Conservation (phyloP, 176 grass and related monocot species). For the Musa schizocarpa region DNA sequence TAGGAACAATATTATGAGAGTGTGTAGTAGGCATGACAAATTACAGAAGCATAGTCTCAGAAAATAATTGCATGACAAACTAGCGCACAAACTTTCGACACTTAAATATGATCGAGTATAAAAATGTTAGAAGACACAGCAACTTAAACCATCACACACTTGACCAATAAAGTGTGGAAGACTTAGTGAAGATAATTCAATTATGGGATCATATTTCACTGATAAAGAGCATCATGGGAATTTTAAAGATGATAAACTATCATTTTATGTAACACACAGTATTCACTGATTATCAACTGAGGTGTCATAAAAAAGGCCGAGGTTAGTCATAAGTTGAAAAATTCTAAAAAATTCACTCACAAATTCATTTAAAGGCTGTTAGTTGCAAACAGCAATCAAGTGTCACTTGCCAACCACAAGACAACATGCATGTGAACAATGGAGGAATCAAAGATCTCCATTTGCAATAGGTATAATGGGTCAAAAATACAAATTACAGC, state of each 20-base stretch:
- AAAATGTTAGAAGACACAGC: not conserved
- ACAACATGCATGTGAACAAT: not conserved
- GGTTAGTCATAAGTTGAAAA: not conserved
- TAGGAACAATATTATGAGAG: too few relatives aligned
- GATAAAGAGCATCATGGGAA: not conserved
- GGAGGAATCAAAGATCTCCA: not conserved
- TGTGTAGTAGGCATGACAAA: too few relatives aligned
- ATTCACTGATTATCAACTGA: not conserved
- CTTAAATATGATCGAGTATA: too few relatives aligned
- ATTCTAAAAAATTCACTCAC: too few relatives aligned
- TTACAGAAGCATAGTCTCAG: too few relatives aligned
- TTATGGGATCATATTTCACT: not conserved
- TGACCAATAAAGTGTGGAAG: not conserved
- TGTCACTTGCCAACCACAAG: not conserved
- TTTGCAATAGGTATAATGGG: not conserved
- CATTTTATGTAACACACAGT: not conserved
- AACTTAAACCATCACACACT: not conserved
- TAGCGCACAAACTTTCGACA: too few relatives aligned
- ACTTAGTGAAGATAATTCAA: not conserved
- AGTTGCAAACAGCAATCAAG: not conserved
- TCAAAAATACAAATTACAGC: not conserved
- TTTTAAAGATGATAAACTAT: not conserved
- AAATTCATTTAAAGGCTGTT: not conserved
- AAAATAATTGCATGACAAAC: too few relatives aligned
- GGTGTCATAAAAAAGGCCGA: not conserved